These are phyloP conservation scores for Neofusicoccum sp. DNA, from an alignment of 2,329 filamentous ascomycete species.

Conservation along the genomic window DNA sequence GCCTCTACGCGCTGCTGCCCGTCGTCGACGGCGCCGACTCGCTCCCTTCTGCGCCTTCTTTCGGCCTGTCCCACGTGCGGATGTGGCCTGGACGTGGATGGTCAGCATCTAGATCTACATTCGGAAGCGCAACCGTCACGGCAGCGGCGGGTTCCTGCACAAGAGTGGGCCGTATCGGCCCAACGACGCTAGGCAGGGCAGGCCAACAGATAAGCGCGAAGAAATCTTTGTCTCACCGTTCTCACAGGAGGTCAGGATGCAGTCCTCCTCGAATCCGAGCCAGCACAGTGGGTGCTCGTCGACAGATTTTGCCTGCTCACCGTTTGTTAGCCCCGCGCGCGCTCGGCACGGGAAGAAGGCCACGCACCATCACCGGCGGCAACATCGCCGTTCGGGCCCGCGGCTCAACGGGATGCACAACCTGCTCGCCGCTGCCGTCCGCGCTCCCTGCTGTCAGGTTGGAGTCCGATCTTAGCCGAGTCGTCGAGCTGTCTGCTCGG, in stretches of 20 bases:
- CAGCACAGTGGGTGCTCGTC: constrained; percentile 86
- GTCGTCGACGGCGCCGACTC: constrained; percentile 31
- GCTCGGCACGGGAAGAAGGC: constrained; percentile 22
- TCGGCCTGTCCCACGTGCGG: constrained; percentile 70
- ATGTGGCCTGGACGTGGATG: constrained; percentile 60
- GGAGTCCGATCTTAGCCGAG: constrained; percentile 69
- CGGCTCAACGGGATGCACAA: constrained; percentile 79
- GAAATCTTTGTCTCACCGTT: constrained; percentile 62
- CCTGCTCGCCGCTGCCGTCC: constrained; percentile 58
- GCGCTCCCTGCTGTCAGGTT: constrained; percentile 53
- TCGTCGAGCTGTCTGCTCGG: constrained; percentile 61
- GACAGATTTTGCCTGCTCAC: constrained; percentile 69
- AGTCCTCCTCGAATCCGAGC: constrained; percentile 90
- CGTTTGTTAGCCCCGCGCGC: constrained; percentile 24
- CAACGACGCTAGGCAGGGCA: constrained; percentile 9
- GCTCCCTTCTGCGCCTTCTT: constrained; percentile 41
- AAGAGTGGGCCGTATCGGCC: constrained; percentile 16
- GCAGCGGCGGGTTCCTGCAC: constrained; percentile 17
- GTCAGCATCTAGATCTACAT: constrained; percentile 22
- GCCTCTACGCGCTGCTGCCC: constrained; percentile 23
- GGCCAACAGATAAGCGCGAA: constrained; percentile 18
- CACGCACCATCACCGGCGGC: constrained; percentile 76
- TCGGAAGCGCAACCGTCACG: constrained; percentile 20
- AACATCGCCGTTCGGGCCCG: constrained; percentile 78
- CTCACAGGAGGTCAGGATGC: constrained; percentile 88